Evolutionary conservation across 108 stramenopile species (phyloP), one percentile per base, ranked within the genome.

Genomic region (Nitzschia putrida): DNA sequence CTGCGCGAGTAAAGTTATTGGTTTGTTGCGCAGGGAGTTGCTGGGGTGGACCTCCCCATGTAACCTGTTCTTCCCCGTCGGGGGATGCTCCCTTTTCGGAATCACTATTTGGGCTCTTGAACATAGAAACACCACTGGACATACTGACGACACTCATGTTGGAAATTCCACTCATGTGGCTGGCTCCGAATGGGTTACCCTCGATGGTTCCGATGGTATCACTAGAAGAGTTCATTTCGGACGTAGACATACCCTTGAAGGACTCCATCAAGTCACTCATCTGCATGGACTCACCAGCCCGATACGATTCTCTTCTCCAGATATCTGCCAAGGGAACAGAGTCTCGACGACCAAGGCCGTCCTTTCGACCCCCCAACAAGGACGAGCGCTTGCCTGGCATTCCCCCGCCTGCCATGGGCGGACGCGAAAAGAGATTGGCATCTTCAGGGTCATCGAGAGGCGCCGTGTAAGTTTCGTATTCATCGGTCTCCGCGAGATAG

Each of bases 241-340:
- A 40, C 1, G 69, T 69, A 23, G 69, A 71, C 76, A 77, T 77
- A 18, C 69, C 76, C 64, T 77, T 77, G 69, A 77, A 77, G 56
- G 76, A 77, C 39, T 64, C 76, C 76, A 77, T 77, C 54, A 77
- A 21, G 2, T 65, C 63, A 37, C 69, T 71, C 61, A 77, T 59
- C 16, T 77, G 67, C 74, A 68, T 68, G 11, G 71, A 71, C 25
- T 63, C 47, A 1, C 52, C 65, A 5, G 29, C 29, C 38, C 11
- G 11, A 16, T 38, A 12, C 34, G 60, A 34, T 51, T 53, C 53
- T 40, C 50, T 37, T 18, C 51, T 42, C 58, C 60, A 61, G 18
- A 61, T 41, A 26, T 60, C 59, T 16, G 26, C 7, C 39, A 71
- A 34, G 26, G 37, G 70, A 25, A 74, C 9, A 9, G 71, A 72